Evolutionary conservation across 2,329 filamentous ascomycete species (phyloP).

Genomic region (Hypoxylon sp.): DNA sequence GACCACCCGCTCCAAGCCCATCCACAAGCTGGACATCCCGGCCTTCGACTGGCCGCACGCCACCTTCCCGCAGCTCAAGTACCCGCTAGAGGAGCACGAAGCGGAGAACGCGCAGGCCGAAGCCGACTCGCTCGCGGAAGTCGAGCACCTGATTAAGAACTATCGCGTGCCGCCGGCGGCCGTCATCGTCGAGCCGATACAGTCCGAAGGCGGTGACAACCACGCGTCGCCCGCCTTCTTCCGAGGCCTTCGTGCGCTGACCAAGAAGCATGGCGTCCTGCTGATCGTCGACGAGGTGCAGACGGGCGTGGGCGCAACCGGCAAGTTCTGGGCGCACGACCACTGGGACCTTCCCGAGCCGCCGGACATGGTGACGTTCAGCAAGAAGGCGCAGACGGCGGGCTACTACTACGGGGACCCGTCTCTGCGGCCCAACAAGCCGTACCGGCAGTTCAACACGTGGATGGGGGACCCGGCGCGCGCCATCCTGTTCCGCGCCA

Average conservation of each 20-base stretch:
- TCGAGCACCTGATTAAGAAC: slow-evolving; percentile 82
- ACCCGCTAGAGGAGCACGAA: slow-evolving; percentile 83
- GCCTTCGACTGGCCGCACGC: slow-evolving; percentile 96
- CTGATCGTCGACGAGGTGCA: slow-evolving; percentile 96
- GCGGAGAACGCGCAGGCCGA: slow-evolving; percentile 87
- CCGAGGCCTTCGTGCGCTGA: slow-evolving; percentile 82
- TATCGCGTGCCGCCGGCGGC: slow-evolving; percentile 85
- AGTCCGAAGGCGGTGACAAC: slow-evolving; percentile 95
- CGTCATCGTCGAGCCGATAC: slow-evolving; percentile 88
- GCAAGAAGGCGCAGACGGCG: slow-evolving; percentile 93
- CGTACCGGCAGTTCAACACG: slow-evolving; percentile 96
- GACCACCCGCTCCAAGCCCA: slow-evolving; percentile 90
- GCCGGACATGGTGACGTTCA: slow-evolving; percentile 95
- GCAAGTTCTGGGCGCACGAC: slow-evolving; percentile 96
- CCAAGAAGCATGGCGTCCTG: slow-evolving; percentile 79
- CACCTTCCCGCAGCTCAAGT: slow-evolving; percentile 85
- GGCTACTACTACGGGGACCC: slow-evolving; percentile 91
- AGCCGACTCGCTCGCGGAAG: slow-evolving; percentile 82
- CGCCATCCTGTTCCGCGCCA: slow-evolving; percentile 86
- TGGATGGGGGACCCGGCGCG: slow-evolving; percentile 95
- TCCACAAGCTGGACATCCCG: slow-evolving; percentile 95
- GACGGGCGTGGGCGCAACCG: slow-evolving; percentile 91
- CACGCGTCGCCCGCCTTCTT: slow-evolving; percentile 91
- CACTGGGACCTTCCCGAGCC: slow-evolving; percentile 86
- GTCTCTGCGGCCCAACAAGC: slow-evolving; percentile 86